Evolutionary conservation across 306 rosid species (phyloP), one percentile per base, ranked within the genome.

Genomic region (Medicago ruthenica): DNA sequence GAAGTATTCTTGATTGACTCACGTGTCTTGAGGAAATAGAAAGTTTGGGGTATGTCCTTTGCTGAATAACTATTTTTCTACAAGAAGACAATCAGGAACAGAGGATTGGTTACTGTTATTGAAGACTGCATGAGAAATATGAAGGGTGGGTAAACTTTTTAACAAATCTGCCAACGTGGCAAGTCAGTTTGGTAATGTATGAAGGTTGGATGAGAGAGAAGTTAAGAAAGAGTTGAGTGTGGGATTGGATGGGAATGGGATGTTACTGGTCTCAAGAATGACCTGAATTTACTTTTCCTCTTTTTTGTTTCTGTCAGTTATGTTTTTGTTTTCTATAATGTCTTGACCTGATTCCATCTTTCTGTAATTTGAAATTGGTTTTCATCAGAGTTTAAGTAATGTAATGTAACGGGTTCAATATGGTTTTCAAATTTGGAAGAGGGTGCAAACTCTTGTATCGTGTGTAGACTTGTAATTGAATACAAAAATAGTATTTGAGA

Each of bases 171-270:
- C 34, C 8, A 18, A 10, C 27, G 0, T 39, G 50, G 70, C 48
- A 40, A 5, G 70, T 64, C 50, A 40, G 51, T 65, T 65, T 4
- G n/a, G 70, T 3, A 64, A 39, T 36, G 37, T n/a, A 17, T 64
- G 70, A 64, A 64, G 67, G 70, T 48, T 8, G 69, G 21, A 45
- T 63, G 47, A 17, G 50, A 64, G 50, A 64, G 50, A 64, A 36
- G 70, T 62, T 62, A 34, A 15, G 44, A 6, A 62, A n/a, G 68
- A 34, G 41, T 16, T 65, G 47, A 36, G 24, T 34, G 47, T 63
- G 47, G 68, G 67, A 15, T 60, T 5, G 31, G 61, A 18, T 17
- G 31, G 31, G 58, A 51, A 51, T 51, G 22, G 58, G 65, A 59
- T n/a, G 65, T 59, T 59, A 27, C 67, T 6, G 20, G 21, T 62